Base-by-base conservation (phyloP, 176 grass and related monocot species). In the Metroxylon sagu region DNA sequence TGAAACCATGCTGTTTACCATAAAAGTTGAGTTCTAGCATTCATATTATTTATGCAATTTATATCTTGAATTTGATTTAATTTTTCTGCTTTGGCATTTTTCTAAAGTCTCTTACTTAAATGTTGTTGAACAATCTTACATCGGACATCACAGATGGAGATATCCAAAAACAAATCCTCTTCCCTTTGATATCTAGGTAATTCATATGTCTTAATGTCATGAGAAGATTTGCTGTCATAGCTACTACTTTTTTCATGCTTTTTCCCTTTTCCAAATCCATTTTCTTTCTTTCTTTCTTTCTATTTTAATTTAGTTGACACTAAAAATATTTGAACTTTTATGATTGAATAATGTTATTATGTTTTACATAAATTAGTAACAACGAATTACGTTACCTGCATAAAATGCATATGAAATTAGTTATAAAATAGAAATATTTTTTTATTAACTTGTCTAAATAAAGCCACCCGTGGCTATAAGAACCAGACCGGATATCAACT, bases 141-240 rank as follows among this genome's bases (percentile, higher is more conserved):
- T 91, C 87, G 64, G 91, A 97, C 54, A 97, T 97, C 52, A 91
- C 87, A 29, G n/a, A 97, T 19, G 76, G 91, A 67, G 81, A 87
- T 6, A 91, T 97, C 74, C 65, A 29, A 69, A 88, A 91, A 75
- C 84, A 87, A 67, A 80, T 97, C 52, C 57, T 91, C 61, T 97
- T 88, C 51, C 93, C 93, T 73, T 76, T 62, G 66, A 77, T 88
- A 56, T 91, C 87, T 65, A 91, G 81, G 87, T 97, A 68, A 78
- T 74, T 61, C 53, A 51, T 19, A 14, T 53, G 31, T 60, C 12
- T 65, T 28, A 68, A 8, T 59, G 23, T 14, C 52, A 52, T 53
- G 0, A 25, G 39, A 29, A 67, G 3, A 3, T 72, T 30, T 12
- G 18, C 1, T 12, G 25, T 26, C 3, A 14, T 6, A 14, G 12